Conservation (phyloP, 805 yeast genomes). For the Scheffersomyces spartinae region DNA sequence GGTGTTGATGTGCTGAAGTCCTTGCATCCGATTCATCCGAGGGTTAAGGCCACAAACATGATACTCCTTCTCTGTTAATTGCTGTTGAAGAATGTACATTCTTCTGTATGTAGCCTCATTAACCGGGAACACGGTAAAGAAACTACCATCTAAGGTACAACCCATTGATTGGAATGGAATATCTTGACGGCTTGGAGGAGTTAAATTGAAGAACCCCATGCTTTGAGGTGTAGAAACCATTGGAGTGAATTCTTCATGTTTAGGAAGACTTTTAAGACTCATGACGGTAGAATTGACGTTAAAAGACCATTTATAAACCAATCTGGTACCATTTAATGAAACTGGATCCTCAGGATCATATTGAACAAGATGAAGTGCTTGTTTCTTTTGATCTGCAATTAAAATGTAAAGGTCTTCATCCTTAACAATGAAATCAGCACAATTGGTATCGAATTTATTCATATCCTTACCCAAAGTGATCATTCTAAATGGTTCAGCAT, state of each 20-base stretch:
- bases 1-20: slow-evolving; percentile 2
- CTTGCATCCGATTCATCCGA: slow-evolving; percentile 34
- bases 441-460: slow-evolving; percentile 45
- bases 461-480: slow-evolving; percentile 66
- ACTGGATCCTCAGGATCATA: slow-evolving; percentile 89
- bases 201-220: too few relatives aligned
- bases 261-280: slow-evolving; percentile 36
- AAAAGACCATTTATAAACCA: slow-evolving; percentile 61
- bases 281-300: slow-evolving; percentile 54
- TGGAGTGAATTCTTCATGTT: slow-evolving; percentile 21
- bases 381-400: slow-evolving; percentile 58
- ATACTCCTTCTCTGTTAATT: slow-evolving; percentile 63
- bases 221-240: slow-evolving; percentile 13
- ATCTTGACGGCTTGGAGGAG: slow-evolving; percentile 6
- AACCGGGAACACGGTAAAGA: slow-evolving; percentile 64
- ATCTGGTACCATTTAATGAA: slow-evolving; percentile 67
- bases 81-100: slow-evolving; percentile 79
- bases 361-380: slow-evolving; percentile 59
- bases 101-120: slow-evolving; percentile 68
- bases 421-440: slow-evolving; percentile 66
- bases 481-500: slow-evolving; percentile 90
- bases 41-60: slow-evolving; percentile 79
- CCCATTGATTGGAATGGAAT: slow-evolving; percentile 54
- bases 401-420: slow-evolving; percentile 59
- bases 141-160: slow-evolving; percentile 67